Evolutionary conservation across 192 early-diverging fungal genomes (phyloP).

Genomic region (Paraglomus occultum): DNA sequence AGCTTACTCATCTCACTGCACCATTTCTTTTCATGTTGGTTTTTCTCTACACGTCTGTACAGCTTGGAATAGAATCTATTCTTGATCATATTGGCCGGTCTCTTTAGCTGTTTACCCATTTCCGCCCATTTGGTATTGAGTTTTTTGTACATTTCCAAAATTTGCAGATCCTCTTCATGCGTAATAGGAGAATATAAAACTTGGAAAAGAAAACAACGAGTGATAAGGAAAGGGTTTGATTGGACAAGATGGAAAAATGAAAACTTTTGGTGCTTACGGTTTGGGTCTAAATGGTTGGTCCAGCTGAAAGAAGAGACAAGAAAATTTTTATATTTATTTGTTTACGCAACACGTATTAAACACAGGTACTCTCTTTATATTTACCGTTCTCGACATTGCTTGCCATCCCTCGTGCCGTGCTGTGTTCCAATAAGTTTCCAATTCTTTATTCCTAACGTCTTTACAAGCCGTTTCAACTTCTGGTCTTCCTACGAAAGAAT

Average conservation of each 20-base stretch:
- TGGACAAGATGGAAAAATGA: not conserved
- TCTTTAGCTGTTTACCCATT: conserved; percentile 15
- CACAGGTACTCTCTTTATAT: not conserved
- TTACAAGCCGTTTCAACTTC: conserved; percentile 1
- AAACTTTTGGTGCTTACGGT: conserved; percentile 12
- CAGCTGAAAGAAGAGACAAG: not conserved
- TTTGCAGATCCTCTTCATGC: conserved; percentile 15
- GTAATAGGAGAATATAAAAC: conserved; percentile 18
- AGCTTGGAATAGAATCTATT: conserved; percentile 28
- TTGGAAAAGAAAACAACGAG: not conserved
- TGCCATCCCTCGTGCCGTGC: conserved; percentile 25
- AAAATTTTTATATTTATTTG: not conserved
- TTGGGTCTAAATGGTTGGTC: conserved; percentile 15
- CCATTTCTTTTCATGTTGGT: too few relatives aligned
- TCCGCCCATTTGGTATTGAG: conserved; percentile 24
- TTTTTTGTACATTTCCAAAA: conserved; percentile 8
- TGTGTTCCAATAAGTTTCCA: conserved; percentile 25
- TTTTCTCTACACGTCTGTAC: not conserved
- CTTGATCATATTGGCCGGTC: conserved; percentile 26
- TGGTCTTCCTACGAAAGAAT: conserved; percentile 26
- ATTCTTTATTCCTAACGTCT: conserved; percentile 8
- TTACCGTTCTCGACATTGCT: conserved; percentile 33
- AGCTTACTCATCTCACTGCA: too few relatives aligned
- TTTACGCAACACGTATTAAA: not conserved
- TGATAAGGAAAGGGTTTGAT: not conserved